Conservation (phyloP, 164 flowering plant genomes). For the Chimonanthus salicifolius region DNA sequence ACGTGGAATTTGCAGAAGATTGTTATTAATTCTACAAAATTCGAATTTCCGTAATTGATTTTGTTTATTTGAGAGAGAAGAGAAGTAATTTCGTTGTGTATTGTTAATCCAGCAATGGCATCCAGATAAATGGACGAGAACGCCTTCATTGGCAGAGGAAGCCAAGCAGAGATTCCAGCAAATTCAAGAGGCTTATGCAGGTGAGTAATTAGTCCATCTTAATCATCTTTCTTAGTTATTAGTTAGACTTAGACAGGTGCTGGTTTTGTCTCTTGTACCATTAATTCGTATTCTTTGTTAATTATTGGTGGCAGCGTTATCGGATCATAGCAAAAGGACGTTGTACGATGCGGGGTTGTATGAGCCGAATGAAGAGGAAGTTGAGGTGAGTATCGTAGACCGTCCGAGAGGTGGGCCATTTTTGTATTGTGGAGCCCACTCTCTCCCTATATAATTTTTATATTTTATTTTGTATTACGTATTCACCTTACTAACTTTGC, state of each 20-base stretch:
- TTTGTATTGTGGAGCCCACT: neutral
- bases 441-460: too few species aligned
- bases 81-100: neutral
- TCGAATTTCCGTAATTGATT: too few species aligned
- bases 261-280: neutral
- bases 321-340: slow-evolving; percentile 56
- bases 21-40: too few species aligned
- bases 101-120: slow-evolving; percentile 68
- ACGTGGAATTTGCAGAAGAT: too few species aligned
- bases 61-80: too few species aligned
- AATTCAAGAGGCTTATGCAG: slow-evolving; percentile 89
- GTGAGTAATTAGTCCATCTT: slow-evolving; percentile 18
- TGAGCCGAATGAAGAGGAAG: slow-evolving; percentile 49
- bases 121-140: slow-evolving; percentile 71
- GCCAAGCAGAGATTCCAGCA: slow-evolving; percentile 77
- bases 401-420: neutral
- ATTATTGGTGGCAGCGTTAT: slow-evolving; percentile 39
- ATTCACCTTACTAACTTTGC: neutral
- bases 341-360: slow-evolving; percentile 76
- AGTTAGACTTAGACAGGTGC: neutral
- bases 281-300: neutral
- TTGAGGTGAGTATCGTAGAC: slow-evolving; percentile 29
- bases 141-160: slow-evolving; percentile 42
- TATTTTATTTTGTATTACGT: too few species aligned
- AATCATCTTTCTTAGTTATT: neutral